These are phyloP conservation scores for Psilocybe tampanensis DNA, from an alignment of 768 basidiomycete species.

Conservation along the genomic window DNA sequence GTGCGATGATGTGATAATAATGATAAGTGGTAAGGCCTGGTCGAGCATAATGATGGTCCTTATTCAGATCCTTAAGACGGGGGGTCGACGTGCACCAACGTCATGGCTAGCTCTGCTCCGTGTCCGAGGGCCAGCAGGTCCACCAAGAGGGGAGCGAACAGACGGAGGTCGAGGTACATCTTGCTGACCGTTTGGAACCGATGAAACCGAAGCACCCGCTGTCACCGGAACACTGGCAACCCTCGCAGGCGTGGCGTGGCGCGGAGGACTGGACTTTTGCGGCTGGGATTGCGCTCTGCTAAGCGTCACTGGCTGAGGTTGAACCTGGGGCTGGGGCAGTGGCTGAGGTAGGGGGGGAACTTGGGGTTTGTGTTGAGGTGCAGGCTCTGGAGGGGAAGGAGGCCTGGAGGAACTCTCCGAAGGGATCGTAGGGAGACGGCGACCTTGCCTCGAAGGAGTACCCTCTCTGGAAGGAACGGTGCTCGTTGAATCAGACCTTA, in stretches of 20 bases:
- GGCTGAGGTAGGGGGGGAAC: not conserved
- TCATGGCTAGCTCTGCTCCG: slow-evolving; percentile 15
- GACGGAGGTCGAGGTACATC: slow-evolving; percentile 6
- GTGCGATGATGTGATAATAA: too few species aligned
- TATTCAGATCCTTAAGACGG: slow-evolving; percentile 18
- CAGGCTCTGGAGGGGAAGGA: slow-evolving; percentile 9
- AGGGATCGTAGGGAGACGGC: slow-evolving; percentile 26
- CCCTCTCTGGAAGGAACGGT: not conserved
- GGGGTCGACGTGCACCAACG: slow-evolving; percentile 16
- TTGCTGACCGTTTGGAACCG: not conserved
- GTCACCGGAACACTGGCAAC: not conserved
- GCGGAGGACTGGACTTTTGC: not conserved
- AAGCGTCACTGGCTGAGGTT: not conserved
- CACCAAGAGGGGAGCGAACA: slow-evolving; percentile 25
- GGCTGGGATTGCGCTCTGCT: not conserved
- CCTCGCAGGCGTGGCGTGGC: not conserved
- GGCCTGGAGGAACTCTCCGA: slow-evolving; percentile 15
- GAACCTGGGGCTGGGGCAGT: not conserved
- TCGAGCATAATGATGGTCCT: not conserved
- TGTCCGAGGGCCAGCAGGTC: slow-evolving; percentile 28
- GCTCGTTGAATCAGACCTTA: slow-evolving; percentile 12
- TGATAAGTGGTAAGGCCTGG: too few species aligned
- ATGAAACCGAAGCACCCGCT: not conserved
- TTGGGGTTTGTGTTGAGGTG: not conserved
- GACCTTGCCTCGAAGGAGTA: slow-evolving; percentile 6